Conservation (phyloP, 805 yeast species). For the Ogataea saltuana region DNA sequence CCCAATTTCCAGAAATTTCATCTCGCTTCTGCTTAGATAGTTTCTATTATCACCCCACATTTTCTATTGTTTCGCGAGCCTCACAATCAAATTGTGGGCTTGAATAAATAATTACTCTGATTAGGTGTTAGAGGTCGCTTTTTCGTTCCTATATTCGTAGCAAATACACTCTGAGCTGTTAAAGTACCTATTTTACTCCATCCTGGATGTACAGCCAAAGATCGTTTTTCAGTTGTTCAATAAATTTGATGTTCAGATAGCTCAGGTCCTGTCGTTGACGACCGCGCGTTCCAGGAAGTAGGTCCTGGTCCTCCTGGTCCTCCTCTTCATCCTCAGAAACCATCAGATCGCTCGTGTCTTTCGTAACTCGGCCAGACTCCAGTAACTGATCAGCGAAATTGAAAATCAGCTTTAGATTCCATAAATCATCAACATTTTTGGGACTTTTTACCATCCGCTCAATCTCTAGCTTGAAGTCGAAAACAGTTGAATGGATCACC, state of each 20-base stretch:
- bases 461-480: slow-evolving; percentile 59
- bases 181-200: background rate
- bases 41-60: slow-evolving; percentile 9
- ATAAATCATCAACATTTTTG: slow-evolving; percentile 50
- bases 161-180: no score
- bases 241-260: slow-evolving; percentile 49
- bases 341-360: slow-evolving; percentile 7
- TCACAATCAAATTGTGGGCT: background rate
- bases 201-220: slow-evolving; percentile 29
- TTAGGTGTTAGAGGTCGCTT: background rate
- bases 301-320: background rate
- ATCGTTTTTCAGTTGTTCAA: slow-evolving; percentile 51
- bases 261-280: slow-evolving; percentile 29
- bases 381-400: slow-evolving; percentile 51
- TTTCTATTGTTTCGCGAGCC: slow-evolving; percentile 4
- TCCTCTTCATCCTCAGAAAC: slow-evolving; percentile 12
- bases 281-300: slow-evolving; percentile 18
- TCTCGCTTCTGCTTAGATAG: background rate
- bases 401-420: slow-evolving; percentile 64
- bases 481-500: slow-evolving; percentile 41
- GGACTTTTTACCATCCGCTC: slow-evolving; percentile 45
- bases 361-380: background rate
- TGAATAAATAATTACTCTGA: background rate
- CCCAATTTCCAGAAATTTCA: slow-evolving; percentile 6
- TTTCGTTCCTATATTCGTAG: background rate